These are phyloP conservation scores for Draba incana DNA, from an alignment of 345 rosid genomes.

Conservation along the genomic window DNA sequence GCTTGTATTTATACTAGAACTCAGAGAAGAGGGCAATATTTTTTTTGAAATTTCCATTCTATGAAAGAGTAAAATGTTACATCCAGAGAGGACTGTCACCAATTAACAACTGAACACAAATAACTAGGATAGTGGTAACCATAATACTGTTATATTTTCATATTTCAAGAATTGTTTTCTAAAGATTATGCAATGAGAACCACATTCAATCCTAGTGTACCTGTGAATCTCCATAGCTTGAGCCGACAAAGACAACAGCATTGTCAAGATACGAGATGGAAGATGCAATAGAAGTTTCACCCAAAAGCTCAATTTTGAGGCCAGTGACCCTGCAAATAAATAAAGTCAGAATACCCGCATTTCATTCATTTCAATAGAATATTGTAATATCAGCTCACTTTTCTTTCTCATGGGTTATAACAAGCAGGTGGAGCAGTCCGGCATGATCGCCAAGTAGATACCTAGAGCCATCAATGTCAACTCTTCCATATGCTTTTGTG, in stretches of 20 bases:
- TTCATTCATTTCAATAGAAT: slow-evolving; percentile 3
- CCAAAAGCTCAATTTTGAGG: slow-evolving; percentile 83
- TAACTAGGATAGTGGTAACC: slow-evolving; percentile 18
- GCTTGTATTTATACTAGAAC: not conserved
- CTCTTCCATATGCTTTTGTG: slow-evolving; percentile 93
- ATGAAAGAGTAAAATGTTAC: too few species aligned
- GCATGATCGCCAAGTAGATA: slow-evolving; percentile 93
- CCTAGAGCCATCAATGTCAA: slow-evolving; percentile 93
- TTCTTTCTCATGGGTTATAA: slow-evolving; percentile 87
- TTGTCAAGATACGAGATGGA: slow-evolving; percentile 92
- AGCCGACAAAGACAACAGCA: slow-evolving; percentile 83
- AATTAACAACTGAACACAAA: slow-evolving; percentile 14
- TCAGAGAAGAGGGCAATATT: not conserved
- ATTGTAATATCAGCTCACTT: slow-evolving; percentile 57
- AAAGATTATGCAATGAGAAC: not conserved
- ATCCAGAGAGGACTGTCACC: too few species aligned
- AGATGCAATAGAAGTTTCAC: slow-evolving; percentile 93
- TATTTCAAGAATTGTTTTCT: slow-evolving; percentile 1
- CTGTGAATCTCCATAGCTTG: slow-evolving; percentile 98
- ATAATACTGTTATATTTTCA: not conserved
- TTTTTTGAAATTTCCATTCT: too few species aligned
- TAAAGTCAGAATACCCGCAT: slow-evolving; percentile 20
- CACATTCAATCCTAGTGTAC: slow-evolving; percentile 41
- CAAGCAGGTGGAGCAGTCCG: slow-evolving; percentile 85
- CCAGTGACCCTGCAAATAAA: slow-evolving; percentile 71